Conservation (phyloP, 225 moss, liverwort and hornwort species). For the Marchantia polymorpha region DNA sequence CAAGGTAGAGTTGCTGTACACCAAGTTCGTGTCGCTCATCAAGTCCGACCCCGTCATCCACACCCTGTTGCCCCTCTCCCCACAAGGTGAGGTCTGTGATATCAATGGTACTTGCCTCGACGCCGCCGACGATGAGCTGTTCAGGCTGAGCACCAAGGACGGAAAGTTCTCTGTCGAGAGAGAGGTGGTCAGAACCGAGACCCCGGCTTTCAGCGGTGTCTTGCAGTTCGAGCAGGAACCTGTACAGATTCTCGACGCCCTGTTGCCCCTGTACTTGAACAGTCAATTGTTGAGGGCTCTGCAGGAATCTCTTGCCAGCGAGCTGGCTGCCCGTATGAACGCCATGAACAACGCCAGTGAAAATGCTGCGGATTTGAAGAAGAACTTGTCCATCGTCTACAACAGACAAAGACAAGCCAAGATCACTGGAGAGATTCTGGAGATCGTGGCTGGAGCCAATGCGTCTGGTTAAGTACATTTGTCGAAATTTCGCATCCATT, state of each 20-base stretch:
- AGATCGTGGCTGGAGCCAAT: conserved; percentile 66
- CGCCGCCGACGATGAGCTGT: conserved; percentile 80
- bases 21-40: conserved; percentile 85
- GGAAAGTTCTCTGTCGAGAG: conserved; percentile 76
- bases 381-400: conserved; percentile 61
- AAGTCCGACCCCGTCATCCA: conserved; percentile 85
- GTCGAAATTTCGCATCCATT: conserved; percentile 4
- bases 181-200: conserved; percentile 56
- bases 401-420: conserved; percentile 81
- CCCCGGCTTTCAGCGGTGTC: conserved; percentile 61
- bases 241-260: conserved; percentile 74
- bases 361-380: conserved; percentile 69
- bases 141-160: conserved; percentile 70
- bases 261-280: conserved; percentile 76
- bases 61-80: conserved; percentile 70
- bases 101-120: conserved; percentile 68
- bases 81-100: conserved; percentile 78
- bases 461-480: conserved; percentile 21
- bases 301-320: conserved; percentile 74
- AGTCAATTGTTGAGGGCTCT: conserved; percentile 70
- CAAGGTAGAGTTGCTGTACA: conserved; percentile 99
- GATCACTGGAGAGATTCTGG: conserved; percentile 81
- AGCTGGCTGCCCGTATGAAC: conserved; percentile 78
- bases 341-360: conserved; percentile 85
- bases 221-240: conserved; percentile 96